Base-by-base conservation (phyloP, 768 basidiomycete genomes). In the Rhodocollybia butyracea region DNA sequence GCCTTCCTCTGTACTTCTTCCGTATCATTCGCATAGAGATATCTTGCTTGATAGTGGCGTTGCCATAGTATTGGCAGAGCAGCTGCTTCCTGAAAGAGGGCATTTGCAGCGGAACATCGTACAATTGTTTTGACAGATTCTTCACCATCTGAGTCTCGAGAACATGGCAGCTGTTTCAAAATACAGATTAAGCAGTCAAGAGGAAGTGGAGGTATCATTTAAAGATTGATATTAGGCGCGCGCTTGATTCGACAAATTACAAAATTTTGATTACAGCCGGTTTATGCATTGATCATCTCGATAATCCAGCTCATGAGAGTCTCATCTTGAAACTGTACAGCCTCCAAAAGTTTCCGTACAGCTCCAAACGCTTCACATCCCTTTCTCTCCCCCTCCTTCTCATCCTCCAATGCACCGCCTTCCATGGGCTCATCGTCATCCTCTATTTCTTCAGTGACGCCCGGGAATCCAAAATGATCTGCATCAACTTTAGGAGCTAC, bases 381-480 rank as follows among this genome's bases (percentile, higher is more conserved):
- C 46, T 78, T 79, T 56, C 81, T 72, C 64, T 89, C 86, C 8
- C 89, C 89, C 65, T 92, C 89, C 51, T 66, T 72, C 57, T 86
- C 88, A 31, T 70, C 73, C 66, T 77, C 61, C 76, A 81, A 59
- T 60, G 74, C 58, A 74, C 69, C 64, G 76, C 74, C 56, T 74
- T 84, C 70, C 70, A 77, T 54, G 51, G 68, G 55, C 70, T 56
- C 68, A 47, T 83, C 81, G 53, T 79, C 78, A 17, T 87, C 90
- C n/a, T 84, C 88, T n/a, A 80, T 78, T 21, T 89, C 90, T 58
- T 91, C 88, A 34, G 91, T 73, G 21, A 91, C 52, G 0, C 88
- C 92, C 5, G 94, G 94, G 68, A 96, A 91, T 0, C 94, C 94
- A 68, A 94, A 96, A 59, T 91, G 89, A 56, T 95, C 91, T 21